These are phyloP conservation scores for Orbilia blumenaviensis DNA, from an alignment of 2,329 filamentous ascomycete species.

Conservation along the genomic window DNA sequence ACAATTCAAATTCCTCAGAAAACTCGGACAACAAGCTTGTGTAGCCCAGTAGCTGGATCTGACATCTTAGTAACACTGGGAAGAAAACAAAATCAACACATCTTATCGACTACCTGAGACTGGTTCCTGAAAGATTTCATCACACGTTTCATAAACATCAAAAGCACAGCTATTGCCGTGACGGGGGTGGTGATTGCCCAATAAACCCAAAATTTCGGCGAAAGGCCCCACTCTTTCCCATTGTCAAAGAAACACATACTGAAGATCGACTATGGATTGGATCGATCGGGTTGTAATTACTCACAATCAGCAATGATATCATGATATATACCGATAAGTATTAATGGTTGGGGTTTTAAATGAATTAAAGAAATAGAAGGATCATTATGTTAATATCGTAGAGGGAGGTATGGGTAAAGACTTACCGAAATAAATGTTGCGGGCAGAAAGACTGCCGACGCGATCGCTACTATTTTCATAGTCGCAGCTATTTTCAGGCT, in stretches of 20 bases:
- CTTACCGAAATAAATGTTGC: constrained; percentile 36
- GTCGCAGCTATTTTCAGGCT: too few relatives aligned
- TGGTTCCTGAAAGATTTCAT: background rate
- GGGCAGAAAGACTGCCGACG: constrained; percentile 6
- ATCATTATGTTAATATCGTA: too few relatives aligned
- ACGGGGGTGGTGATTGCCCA: constrained; percentile 23
- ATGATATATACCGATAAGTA: too few relatives aligned
- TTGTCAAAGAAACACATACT: constrained; percentile 26
- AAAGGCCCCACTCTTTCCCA: background rate
- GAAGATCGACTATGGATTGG: background rate
- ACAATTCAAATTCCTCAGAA: too few relatives aligned
- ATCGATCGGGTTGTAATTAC: background rate
- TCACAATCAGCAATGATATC: too few relatives aligned
- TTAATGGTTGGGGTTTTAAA: too few relatives aligned
- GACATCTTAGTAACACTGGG: too few relatives aligned
- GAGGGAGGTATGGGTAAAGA: background rate
- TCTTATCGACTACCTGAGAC: too few relatives aligned
- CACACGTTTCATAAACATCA: background rate
- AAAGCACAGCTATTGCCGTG: background rate
- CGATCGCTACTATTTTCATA: constrained; percentile 27
- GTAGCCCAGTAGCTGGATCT: too few relatives aligned
- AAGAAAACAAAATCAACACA: too few relatives aligned
- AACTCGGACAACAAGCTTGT: too few relatives aligned
- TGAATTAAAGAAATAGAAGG: too few relatives aligned
- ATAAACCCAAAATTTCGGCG: constrained; percentile 26